Percentiles rank a stretch among this genome's conserved stretches.
Conservation (phyloP, 495 filamentous ascomycete genomes). For the Tuber calosporum region DNA sequence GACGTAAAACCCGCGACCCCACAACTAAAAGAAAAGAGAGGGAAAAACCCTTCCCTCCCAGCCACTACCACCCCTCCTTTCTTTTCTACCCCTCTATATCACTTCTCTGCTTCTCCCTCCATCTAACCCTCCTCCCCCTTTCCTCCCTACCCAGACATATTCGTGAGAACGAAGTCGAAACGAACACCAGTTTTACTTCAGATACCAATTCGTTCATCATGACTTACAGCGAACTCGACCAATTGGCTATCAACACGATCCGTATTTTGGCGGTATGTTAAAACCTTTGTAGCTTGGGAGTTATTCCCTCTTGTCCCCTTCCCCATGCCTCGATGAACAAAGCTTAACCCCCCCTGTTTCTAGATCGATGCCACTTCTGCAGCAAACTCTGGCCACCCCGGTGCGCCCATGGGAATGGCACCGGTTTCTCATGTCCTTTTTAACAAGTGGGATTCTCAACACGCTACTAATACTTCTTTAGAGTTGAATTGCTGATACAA, state of each 20-base stretch:
- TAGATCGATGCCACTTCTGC: conserved; percentile 95
- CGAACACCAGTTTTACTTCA: not conserved
- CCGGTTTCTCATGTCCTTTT: conserved; percentile 95
- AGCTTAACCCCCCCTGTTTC: conserved; percentile 23
- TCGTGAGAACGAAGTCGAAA: conserved; percentile 2
- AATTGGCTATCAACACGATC: conserved; percentile 95
- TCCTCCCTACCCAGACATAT: not conserved
- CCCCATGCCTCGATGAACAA: conserved; percentile 44
- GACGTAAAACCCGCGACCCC: conserved; percentile 3
- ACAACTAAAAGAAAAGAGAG: not conserved
- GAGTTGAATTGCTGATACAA: not conserved
- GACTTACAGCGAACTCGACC: conserved; percentile 77
- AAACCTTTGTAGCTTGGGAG: conserved; percentile 1
- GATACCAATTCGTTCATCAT: conserved; percentile 52
- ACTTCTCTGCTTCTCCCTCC: not conserved
- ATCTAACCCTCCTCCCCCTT: not conserved
- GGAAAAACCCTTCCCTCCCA: not conserved
- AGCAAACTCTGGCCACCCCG: conserved; percentile 96
- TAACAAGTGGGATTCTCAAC: conserved; percentile 54
- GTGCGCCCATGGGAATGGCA: conserved; percentile 99
- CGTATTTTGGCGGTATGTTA: conserved; percentile 82
- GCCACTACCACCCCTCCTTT: conserved; percentile 3
- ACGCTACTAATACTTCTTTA: not conserved
- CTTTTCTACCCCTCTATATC: not conserved
- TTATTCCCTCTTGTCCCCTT: not conserved